Conservation (phyloP, 2,329 filamentous ascomycete genomes). For the Aspergillus bombycis region DNA sequence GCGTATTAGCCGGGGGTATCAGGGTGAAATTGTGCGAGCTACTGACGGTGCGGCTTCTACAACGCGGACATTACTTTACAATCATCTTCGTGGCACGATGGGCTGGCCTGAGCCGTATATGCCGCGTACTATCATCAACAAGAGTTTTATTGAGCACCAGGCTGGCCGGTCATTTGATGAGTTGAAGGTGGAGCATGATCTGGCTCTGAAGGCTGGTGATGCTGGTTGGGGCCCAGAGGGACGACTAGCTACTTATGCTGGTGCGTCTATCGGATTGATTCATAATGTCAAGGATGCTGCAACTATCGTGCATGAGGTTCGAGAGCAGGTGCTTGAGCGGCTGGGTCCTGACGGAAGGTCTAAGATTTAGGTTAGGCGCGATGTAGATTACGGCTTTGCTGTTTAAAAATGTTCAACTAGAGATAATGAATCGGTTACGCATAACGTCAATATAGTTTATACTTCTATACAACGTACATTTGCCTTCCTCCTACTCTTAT, state of each 20-base stretch:
- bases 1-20: conserved; percentile 56
- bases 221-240: conserved; percentile 53
- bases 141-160: conserved; percentile 52
- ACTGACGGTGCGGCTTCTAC: conserved; percentile 57
- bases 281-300: conserved; percentile 43
- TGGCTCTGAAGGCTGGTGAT: conserved; percentile 45
- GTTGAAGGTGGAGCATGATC: conserved; percentile 48
- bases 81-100: conserved; percentile 58
- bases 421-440: neutral
- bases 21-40: conserved; percentile 54
- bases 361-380: neutral
- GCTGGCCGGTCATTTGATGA: conserved; percentile 50
- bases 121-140: conserved; percentile 61
- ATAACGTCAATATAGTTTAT: neutral
- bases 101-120: conserved; percentile 65
- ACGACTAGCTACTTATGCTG: conserved; percentile 55
- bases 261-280: conserved; percentile 51
- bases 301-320: conserved; percentile 39
- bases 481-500: neutral
- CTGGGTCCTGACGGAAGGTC: neutral
- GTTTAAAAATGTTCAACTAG: neutral
- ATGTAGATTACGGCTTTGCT: neutral
- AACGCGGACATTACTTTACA: conserved; percentile 57
- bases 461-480: neutral
- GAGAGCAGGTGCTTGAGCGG: neutral